phyloP scores from a whole-genome alignment of 2,329 filamentous ascomycete genomes.

The Nemania bipapillata region DNA sequence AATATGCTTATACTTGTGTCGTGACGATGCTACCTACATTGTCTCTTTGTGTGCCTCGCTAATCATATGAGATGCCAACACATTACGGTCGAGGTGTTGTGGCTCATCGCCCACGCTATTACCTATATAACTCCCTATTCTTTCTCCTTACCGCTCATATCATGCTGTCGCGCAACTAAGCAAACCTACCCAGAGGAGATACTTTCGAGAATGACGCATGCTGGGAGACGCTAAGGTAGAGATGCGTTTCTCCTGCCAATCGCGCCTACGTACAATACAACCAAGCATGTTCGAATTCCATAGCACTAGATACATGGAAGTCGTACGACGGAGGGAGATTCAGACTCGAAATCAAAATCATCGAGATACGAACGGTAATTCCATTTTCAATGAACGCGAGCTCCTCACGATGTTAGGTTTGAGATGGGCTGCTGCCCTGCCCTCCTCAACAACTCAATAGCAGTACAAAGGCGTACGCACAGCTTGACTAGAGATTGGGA shows the following conservation, averaged over 20 bases:
- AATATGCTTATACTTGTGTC: not conserved
- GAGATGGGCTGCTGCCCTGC: not conserved
- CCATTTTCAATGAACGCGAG: not conserved
- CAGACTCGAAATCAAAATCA: too few relatives aligned
- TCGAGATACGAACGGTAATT: too few relatives aligned
- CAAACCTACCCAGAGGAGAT: too few relatives aligned
- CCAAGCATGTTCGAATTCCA: not conserved
- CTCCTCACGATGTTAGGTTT: not conserved
- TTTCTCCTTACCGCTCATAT: not conserved
- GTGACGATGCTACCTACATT: not conserved
- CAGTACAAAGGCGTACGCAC: not conserved
- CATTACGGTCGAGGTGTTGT: not conserved
- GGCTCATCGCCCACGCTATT: not conserved
- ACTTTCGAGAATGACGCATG: too few relatives aligned
- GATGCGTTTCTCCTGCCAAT: not conserved
- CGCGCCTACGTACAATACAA: not conserved
- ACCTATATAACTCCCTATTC: not conserved
- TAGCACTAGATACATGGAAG: not conserved
- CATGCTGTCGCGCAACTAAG: not conserved
- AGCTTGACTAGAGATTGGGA: conserved; percentile 5
- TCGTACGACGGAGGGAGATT: too few relatives aligned
- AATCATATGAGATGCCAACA: conserved; percentile 3
- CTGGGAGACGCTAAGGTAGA: conserved; percentile 5
- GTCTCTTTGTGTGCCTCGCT: conserved; percentile 1
- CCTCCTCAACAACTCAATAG: not conserved